Conservation (phyloP, 371 early-diverging fungal species). For the Mucor saturninus region DNA sequence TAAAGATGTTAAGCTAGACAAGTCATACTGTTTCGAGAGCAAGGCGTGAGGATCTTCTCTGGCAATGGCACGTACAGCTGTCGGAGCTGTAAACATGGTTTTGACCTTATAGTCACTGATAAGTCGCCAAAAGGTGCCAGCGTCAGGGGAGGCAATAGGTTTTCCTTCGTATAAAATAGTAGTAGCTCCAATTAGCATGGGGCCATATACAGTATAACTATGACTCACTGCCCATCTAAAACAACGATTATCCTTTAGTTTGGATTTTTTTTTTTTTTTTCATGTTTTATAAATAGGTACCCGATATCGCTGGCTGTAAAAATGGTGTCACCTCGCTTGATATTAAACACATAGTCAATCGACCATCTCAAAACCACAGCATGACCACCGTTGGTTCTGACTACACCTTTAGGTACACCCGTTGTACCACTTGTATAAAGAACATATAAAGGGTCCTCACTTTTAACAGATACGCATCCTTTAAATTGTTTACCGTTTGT, state of each 20-base stretch:
- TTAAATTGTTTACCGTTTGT: slow-evolving; percentile 36
- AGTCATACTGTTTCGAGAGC: slow-evolving; percentile 61
- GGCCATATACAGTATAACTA: slow-evolving; percentile 89
- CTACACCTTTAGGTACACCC: slow-evolving; percentile 87
- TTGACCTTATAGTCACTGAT: slow-evolving; percentile 80
- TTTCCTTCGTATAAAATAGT: slow-evolving; percentile 92
- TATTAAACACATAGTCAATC: slow-evolving; percentile 79
- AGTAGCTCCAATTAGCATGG: slow-evolving; percentile 83
- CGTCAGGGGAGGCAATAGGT: slow-evolving; percentile 85
- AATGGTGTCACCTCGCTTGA: slow-evolving; percentile 72
- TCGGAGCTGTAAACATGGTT: slow-evolving; percentile 93
- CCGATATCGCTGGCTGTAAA: slow-evolving; percentile 92
- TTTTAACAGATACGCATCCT: slow-evolving; percentile 72
- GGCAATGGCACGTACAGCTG: slow-evolving; percentile 86
- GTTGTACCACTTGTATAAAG: slow-evolving; percentile 94
- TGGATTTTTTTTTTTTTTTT: not conserved
- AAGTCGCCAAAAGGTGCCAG: slow-evolving; percentile 81
- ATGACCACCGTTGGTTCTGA: slow-evolving; percentile 91
- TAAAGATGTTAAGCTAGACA: slow-evolving; percentile 65
- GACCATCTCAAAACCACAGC: slow-evolving; percentile 83
- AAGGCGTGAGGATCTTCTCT: slow-evolving; percentile 77
- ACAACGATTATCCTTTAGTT: not conserved
- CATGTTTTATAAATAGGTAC: slow-evolving; percentile 9
- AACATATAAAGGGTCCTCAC: slow-evolving; percentile 90
- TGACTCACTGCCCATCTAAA: slow-evolving; percentile 92